Base-by-base conservation (phyloP, 257 asterid species). In the Striga asiatica region DNA sequence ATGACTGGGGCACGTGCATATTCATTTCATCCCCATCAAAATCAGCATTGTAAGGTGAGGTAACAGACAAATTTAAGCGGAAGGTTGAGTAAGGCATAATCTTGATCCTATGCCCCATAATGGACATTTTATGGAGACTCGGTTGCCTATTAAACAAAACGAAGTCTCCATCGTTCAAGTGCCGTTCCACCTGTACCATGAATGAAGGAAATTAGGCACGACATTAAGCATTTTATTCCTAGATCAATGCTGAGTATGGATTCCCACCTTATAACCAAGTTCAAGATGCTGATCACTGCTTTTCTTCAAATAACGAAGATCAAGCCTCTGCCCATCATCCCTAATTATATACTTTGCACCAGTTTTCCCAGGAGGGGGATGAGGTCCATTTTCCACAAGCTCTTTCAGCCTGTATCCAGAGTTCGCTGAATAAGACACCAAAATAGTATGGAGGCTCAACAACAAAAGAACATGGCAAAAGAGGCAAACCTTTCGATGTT, bases 11-110 rank as follows among this genome's bases (percentile, higher is more conserved):
- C 60, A 92, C 99, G 50, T 92, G 99, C 99, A 92, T 92, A 70
- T 92, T 92, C 99, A 92, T 92, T 75, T 92, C 99, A 72, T 92
- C 99, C 58, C 99, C 99, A 66, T 92, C 99, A 74, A 92, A 92
- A 74, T 92, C 99, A 65, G 99, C 99, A 88, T 92, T 92, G 77
- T 92, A 92, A 24, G 99, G 99, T 2, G 99, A 92, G 31, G 99
- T 92, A 34, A 92, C 99, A 38, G 99, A 92, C 71, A 92, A 72
- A 61, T 92, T 92, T 74, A 92, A 71, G 10, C 99, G 97, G 56
- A 92, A 92, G 8, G 99, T 92, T 37, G 99, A 92, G 74, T 88
- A 92, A 12, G 99, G 99, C 99, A 92, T 92, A 63, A 92, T 92
- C 77, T 92, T 92, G 63, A 92, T 92, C 70, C 85, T 81, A 50